Evolutionary conservation across 768 basidiomycete genomes (phyloP), one percentile per base, ranked within the genome.

Genomic region (Termitomyces sp.): DNA sequence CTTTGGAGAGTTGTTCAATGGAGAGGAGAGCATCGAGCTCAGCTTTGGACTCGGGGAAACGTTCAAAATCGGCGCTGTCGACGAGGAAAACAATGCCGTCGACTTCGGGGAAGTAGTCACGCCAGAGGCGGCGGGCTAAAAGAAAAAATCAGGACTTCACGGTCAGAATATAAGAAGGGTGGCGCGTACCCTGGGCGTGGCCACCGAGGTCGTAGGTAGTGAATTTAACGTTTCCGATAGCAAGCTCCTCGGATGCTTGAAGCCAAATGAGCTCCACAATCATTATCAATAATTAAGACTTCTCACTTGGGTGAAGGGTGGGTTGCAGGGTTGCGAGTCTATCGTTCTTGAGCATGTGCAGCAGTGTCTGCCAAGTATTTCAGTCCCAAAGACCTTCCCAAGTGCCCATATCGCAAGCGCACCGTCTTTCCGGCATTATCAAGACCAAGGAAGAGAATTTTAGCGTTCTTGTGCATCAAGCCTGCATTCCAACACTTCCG

Each of bases 291-390:
- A 39, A 42, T 60, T 45, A 24, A 55, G 75, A 7, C n/a, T 46
- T 13, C 87, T 68, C 73, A 97, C 96, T 98, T 8, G 97, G 97
- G 75, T 98, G 96, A 61, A 98, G 89, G 33, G 97, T 99, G 32
- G 97, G 97, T 79, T 98, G 97, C 65, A 99, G 81, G 20, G 94
- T 97, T 33, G 97, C 97, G 63, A 98, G 83, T 69, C 97, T 85
- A 80, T 98, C 97, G 69, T 98, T 99, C 85, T 99, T 99, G 69
- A 99, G 83, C 96, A 98, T 98, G 79, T 99, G 97, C 70, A 98
- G 77, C 46, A 98, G 82, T 33, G 96, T 98, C 95, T 98, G 59
- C 33, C 55, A 36, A 38, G 50, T 51, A 50, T 48, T 48, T 61
- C 20, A 65, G 55, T 59, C 35, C 57, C 54, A 42, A 8, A 45